phyloP scores from a whole-genome alignment of 2,329 filamentous ascomycete genomes.

The Albifimbria verrucaria region DNA sequence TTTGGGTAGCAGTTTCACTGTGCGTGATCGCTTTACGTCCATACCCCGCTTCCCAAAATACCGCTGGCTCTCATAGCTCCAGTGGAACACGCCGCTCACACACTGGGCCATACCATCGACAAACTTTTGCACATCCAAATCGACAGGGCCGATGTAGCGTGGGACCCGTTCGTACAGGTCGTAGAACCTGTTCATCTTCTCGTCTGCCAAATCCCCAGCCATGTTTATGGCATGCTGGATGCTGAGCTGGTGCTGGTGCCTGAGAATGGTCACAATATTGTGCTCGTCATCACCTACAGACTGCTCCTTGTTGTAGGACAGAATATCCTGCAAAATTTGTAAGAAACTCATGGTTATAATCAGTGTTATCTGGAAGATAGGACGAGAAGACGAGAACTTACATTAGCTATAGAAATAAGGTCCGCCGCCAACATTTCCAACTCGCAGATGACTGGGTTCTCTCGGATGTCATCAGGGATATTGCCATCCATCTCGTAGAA shows the following conservation, averaged over 20 bases:
- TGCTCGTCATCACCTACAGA: too few species aligned
- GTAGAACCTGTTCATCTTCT: constrained; percentile 7
- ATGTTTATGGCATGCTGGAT: constrained; percentile 12
- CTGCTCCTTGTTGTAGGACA: too few species aligned
- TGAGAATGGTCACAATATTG: constrained; percentile 25
- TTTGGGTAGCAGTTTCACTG: too few species aligned
- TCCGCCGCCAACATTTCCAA: constrained; percentile 16
- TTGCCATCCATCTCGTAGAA: constrained; percentile 19
- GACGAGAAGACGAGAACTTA: constrained; percentile 4
- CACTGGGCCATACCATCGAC: too few species aligned
- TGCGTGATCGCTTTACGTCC: too few species aligned
- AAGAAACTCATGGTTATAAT: constrained; percentile 16
- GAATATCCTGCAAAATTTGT: too few species aligned
- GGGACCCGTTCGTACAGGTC: too few species aligned
- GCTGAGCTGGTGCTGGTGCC: constrained; percentile 9
- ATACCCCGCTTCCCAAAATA: too few species aligned
- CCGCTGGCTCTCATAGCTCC: too few species aligned
- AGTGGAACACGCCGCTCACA: too few species aligned
- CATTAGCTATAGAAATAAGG: constrained; percentile 23
- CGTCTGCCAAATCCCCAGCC: constrained; percentile 3
- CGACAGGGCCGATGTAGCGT: too few species aligned
- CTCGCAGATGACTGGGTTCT: constrained; percentile 14
- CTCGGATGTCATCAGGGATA: constrained; percentile 16
- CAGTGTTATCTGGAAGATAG: neutral
- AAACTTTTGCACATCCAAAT: too few species aligned